phyloP scores from a whole-genome alignment of 345 rosid species.

The Corymbia maculata region DNA sequence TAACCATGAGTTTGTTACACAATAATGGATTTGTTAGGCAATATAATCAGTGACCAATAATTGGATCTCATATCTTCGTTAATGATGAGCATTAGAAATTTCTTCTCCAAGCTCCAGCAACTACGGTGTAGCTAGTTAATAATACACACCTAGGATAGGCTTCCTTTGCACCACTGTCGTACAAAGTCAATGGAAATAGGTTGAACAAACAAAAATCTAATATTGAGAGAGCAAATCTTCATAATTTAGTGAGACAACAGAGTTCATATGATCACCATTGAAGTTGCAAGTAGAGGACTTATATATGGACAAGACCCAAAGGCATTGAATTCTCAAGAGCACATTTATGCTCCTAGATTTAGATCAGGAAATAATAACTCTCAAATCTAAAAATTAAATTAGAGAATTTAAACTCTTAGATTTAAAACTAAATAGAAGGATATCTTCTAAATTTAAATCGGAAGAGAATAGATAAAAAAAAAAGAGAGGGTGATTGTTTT shows the following conservation, averaged over 20 bases:
- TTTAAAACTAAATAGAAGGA: neutral
- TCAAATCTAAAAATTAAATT: neutral
- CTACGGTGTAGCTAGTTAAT: neutral
- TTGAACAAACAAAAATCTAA: neutral
- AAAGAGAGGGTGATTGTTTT: too few relatives aligned
- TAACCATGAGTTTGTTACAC: too few relatives aligned
- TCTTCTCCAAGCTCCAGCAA: neutral
- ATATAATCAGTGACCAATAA: neutral
- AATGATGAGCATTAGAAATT: neutral
- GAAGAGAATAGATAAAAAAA: neutral
- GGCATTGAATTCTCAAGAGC: neutral
- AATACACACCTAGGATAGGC: neutral
- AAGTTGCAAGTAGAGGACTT: fast-evolving
- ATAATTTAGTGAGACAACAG: neutral
- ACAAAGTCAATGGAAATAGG: fast-evolving
- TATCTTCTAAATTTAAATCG: neutral
- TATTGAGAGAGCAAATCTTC: neutral
- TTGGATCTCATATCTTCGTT: too few relatives aligned
- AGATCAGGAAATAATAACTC: neutral
- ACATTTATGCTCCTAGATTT: neutral
- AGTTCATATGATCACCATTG: neutral
- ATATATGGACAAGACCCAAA: neutral
- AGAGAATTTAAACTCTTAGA: neutral
- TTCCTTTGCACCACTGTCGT: fast-evolving
- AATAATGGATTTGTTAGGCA: neutral